Conservation (phyloP, 169 alveolate genomes). For the Plasmodium coatneyi region DNA sequence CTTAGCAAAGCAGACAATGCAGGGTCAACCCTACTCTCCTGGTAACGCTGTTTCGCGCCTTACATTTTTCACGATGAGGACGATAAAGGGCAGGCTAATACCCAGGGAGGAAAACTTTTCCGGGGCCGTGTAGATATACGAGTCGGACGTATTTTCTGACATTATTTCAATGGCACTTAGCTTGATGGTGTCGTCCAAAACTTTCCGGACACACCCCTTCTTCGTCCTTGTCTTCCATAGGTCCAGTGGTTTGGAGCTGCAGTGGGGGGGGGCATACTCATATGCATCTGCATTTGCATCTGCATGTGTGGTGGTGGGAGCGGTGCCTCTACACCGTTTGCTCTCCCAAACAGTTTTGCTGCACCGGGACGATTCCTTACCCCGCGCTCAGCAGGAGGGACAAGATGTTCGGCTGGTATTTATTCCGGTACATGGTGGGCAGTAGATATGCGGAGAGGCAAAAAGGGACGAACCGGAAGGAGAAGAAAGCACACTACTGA, state of each 20-base stretch:
- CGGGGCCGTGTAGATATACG: conserved; percentile 63
- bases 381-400: conserved; percentile 71
- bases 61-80: conserved; percentile 68
- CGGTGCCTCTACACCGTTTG: not conserved
- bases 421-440: conserved; percentile 53
- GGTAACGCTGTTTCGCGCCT: not conserved
- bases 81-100: conserved; percentile 49
- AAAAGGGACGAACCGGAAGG: not conserved
- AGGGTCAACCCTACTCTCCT: not conserved
- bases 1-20: not conserved
- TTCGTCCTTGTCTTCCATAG: conserved; percentile 60
- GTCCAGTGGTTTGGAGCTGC: conserved; percentile 69
- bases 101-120: conserved; percentile 15
- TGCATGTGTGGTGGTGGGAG: not conserved
- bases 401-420: conserved; percentile 47
- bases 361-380: not conserved
- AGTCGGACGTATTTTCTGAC: conserved; percentile 65
- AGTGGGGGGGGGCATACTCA: not conserved
- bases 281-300: no score
- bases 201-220: conserved; percentile 64
- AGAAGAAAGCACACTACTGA: not conserved
- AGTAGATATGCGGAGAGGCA: not conserved
- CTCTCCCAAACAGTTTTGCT: not conserved
- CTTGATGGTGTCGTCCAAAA: conserved; percentile 58
- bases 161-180: conserved; percentile 61